Evolutionary conservation across 2,329 filamentous ascomycete genomes (phyloP), one percentile per base, ranked within the genome.

Genomic region (Calonectria crousiana): DNA sequence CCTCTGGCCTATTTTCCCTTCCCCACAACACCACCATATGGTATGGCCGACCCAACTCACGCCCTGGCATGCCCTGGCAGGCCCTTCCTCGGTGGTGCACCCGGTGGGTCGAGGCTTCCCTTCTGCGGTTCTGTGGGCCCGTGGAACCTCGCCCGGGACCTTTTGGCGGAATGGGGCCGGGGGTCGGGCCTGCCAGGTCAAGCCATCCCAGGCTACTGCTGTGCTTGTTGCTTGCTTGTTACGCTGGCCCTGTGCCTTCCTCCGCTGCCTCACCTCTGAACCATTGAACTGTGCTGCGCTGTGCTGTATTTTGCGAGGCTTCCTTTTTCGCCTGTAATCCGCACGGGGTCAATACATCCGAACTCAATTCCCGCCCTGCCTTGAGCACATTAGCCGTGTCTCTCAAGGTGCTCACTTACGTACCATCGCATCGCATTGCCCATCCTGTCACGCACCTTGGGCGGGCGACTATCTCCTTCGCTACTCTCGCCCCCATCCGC

Each of bases 151-250:
- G 73, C 73, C 76, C 78, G 77, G 79, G 79, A 80, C 78, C 79
- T 81, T 80, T 80, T 80, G 79, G 73, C 76, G 78, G 78, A 74
- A 79, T 75, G 74, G 74, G 75, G 72, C 75, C 74, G 66, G 76
- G 79, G 78, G 38, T 62, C 60, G 62, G 67, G 67, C 67, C 51
- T 67, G 62, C 76, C 62, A 74, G 67, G 76, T 79, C 69, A 65
- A 62, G 58, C 67, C 44, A 67, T 62, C 18, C 56, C 56, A 64
- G 53, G 28, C 60, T 32, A 34, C 47, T 49, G 44, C 28, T 64
- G 26, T 53, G 44, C 44, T 47, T 23, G 44, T 56, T 70, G 47
- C 56, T 51, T 44, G 49, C 26, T 26, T 23, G 41, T 23, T 60
- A 8, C 38, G 41, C 41, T 44, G 41, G 41, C 41, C 41, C 23